Evolutionary conservation across 208 protist species (phyloP).

Genomic region (Crithidia expoeki): DNA sequence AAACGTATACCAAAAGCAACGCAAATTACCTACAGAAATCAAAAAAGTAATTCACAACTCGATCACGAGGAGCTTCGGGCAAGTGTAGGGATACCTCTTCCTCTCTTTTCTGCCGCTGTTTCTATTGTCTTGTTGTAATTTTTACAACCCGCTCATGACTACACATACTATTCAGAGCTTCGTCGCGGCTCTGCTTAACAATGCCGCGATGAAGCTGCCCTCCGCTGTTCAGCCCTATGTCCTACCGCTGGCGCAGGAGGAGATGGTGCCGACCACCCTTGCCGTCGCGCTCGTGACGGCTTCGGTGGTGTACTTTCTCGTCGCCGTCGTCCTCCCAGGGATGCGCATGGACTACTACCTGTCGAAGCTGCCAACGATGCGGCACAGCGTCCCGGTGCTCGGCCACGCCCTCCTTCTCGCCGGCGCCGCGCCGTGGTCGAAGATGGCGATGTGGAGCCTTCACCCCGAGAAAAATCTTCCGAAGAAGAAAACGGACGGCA

Average conservation of each 20-base stretch:
- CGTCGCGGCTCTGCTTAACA: constrained; percentile 25
- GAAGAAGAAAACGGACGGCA: constrained; percentile 10
- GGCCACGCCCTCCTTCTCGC: constrained; percentile 77
- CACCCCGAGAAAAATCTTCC: constrained; percentile 53
- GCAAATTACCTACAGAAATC: no score
- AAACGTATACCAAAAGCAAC: no score
- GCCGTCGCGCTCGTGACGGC: constrained; percentile 29
- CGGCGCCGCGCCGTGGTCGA: constrained; percentile 68
- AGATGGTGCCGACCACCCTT: constrained; percentile 22
- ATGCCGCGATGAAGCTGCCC: constrained; percentile 29
- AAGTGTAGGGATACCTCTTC: not conserved
- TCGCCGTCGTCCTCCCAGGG: constrained; percentile 53
- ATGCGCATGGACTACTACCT: constrained; percentile 74
- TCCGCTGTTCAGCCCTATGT: constrained; percentile 26
- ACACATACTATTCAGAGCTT: constrained; percentile 17
- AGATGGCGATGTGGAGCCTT: constrained; percentile 85
- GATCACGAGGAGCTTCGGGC: no score
- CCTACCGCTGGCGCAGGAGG: constrained; percentile 14
- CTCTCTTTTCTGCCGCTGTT: constrained; percentile 2
- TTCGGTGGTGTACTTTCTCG: constrained; percentile 49
- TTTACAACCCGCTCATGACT: constrained; percentile 13
- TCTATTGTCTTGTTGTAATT: constrained; percentile 9
- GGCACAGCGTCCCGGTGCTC: constrained; percentile 67
- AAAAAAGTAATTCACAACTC: no score
- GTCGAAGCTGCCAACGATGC: constrained; percentile 64